A percentile compares a stretch with the other conserved stretches of the same genome.
Evolutionary conservation across 164 flowering plant species (phyloP).

Genomic region (Saururus chinensis): DNA sequence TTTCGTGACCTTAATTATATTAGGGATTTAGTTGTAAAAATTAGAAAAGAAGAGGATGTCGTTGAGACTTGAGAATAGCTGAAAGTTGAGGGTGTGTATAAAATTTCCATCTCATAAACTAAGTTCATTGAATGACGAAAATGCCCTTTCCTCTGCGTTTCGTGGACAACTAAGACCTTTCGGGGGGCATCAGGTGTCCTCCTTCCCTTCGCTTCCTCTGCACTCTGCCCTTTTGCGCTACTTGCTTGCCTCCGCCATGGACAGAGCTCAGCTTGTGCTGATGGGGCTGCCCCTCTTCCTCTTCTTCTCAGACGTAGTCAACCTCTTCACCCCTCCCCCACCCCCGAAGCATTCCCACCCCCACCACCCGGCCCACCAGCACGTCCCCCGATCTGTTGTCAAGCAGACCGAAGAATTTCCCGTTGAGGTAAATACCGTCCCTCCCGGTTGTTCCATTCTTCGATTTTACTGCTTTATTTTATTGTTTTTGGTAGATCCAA

Average conservation of each 20-base stretch:
- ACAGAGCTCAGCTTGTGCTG: conserved; percentile 53
- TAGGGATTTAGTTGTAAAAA: no score
- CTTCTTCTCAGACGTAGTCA: conserved; percentile 50
- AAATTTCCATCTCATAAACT: no score
- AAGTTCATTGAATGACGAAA: no score
- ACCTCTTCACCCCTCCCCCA: conserved; percentile 40
- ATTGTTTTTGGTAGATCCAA: no score
- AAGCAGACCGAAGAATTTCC: conserved; percentile 43
- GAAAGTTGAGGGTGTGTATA: no score
- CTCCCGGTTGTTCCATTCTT: background rate
- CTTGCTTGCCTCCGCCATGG: conserved; percentile 35
- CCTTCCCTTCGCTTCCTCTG: background rate
- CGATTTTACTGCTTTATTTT: background rate
- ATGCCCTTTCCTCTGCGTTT: no score
- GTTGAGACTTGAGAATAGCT: no score
- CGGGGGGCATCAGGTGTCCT: background rate
- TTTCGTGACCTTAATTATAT: no score
- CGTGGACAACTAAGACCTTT: no score
- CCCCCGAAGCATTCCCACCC: conserved; percentile 22
- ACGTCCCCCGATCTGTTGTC: conserved; percentile 9
- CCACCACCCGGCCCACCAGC: conserved; percentile 18
- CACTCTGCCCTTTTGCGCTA: background rate
- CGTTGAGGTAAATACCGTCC: conserved; percentile 24
- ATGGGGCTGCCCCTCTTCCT: conserved; percentile 69
- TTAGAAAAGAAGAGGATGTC: no score